Conservation (phyloP, 2,329 filamentous ascomycete species). For the Epichloe baconii region DNA sequence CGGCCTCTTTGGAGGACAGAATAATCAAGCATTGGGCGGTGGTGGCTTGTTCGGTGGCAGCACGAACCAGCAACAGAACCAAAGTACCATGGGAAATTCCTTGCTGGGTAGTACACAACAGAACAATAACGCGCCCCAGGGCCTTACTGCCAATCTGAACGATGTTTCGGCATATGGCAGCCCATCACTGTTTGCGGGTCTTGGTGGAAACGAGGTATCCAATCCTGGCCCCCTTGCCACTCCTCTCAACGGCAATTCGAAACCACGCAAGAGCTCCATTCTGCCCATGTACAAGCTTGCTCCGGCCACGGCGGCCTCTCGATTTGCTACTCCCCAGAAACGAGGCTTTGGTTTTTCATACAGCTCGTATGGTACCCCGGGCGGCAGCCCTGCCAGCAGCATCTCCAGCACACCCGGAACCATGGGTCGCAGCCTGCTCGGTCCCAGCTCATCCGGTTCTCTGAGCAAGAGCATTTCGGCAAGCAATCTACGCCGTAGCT, state of each 20-base stretch:
- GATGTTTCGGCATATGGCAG: slow-evolving; percentile 86
- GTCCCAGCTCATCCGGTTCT: slow-evolving; percentile 54
- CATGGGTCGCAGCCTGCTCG: slow-evolving; percentile 51
- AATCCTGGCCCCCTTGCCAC: slow-evolving; percentile 87
- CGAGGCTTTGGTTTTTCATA: slow-evolving; percentile 87
- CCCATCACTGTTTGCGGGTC: slow-evolving; percentile 67
- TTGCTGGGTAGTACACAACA: slow-evolving; percentile 45
- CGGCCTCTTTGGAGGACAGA: slow-evolving; percentile 41
- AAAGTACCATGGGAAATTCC: slow-evolving; percentile 34
- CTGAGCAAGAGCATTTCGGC: slow-evolving; percentile 81
- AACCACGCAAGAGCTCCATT: slow-evolving; percentile 65
- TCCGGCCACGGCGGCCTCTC: slow-evolving; percentile 57
- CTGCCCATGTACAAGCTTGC: slow-evolving; percentile 81
- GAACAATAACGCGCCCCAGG: slow-evolving; percentile 40
- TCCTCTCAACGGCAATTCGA: slow-evolving; percentile 62
- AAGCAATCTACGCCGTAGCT: slow-evolving; percentile 72
- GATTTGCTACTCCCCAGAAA: slow-evolving; percentile 73
- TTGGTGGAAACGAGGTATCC: slow-evolving; percentile 46
- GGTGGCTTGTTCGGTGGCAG: slow-evolving; percentile 32
- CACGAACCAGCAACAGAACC: slow-evolving; percentile 36
- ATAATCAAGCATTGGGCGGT: slow-evolving; percentile 30
- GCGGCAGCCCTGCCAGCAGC: slow-evolving; percentile 51
- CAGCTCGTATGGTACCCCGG: slow-evolving; percentile 78
- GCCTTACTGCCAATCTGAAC: slow-evolving; percentile 64
- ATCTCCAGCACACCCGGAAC: slow-evolving; percentile 54